phyloP scores from a whole-genome alignment of 2,329 filamentous ascomycete genomes.

The Cytospora paraplurivora region DNA sequence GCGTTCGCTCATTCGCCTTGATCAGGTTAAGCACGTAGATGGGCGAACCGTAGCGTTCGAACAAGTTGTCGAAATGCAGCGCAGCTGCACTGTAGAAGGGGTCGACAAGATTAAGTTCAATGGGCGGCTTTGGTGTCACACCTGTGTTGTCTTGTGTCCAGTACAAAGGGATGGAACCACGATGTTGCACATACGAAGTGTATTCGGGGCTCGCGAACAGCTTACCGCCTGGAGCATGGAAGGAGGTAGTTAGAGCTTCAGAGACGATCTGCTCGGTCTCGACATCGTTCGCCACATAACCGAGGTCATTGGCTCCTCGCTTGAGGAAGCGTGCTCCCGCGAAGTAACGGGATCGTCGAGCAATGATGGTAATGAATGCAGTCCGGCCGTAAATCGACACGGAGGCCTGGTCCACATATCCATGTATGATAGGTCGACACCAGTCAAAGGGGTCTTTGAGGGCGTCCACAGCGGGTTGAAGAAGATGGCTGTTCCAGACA shows the following conservation, averaged over 20 bases:
- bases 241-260: constrained; percentile 90
- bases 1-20: constrained; percentile 83
- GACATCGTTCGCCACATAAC: constrained; percentile 97
- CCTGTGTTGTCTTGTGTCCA: constrained; percentile 97
- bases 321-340: constrained; percentile 94
- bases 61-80: constrained; percentile 92
- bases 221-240: constrained; percentile 84
- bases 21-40: constrained; percentile 91
- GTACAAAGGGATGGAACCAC: constrained; percentile 93
- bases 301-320: constrained; percentile 88
- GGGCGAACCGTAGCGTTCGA: constrained; percentile 88
- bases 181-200: constrained; percentile 95
- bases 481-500: constrained; percentile 91
- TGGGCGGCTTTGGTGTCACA: constrained; percentile 94
- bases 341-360: constrained; percentile 87
- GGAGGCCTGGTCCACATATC: constrained; percentile 89
- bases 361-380: constrained; percentile 92
- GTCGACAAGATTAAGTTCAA: constrained; percentile 92
- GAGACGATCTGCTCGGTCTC: constrained; percentile 99
- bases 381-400: constrained; percentile 84
- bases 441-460: constrained; percentile 88
- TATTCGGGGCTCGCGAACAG: constrained; percentile 88
- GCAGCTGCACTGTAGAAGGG: constrained; percentile 94
- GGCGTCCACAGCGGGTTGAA: constrained; percentile 70
- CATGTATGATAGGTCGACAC: constrained; percentile 94